Evolutionary conservation across 257 asterid genomes (phyloP), one percentile per base, ranked within the genome.

Genomic region (Rhazya stricta): DNA sequence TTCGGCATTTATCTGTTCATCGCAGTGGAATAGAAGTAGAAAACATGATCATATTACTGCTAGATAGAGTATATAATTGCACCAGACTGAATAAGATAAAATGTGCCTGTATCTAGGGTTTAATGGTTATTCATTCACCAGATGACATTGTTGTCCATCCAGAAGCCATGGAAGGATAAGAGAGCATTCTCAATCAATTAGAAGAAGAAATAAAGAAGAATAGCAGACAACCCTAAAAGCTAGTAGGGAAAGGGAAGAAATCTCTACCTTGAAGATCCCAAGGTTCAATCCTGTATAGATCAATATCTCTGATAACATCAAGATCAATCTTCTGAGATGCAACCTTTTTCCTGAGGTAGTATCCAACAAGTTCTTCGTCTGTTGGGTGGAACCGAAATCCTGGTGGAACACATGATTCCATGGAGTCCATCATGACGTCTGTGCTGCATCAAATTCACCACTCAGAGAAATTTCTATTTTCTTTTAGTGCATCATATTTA

Each of bases 381-480:
- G 93, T 90, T 10, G 96, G 96, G 76, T 90, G 96, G 71, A 90
- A 90, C 39, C 96, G 83, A 76, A 90, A 90, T 41, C 96, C 96
- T 11, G 93, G 96, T 23, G 97, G 97, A 53, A 91, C 94, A 16
- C 94, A 88, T 46, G 87, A 78, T 81, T 85, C 91, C 30, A 82
- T 73, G 30, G 85, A 41, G n/a, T 85, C 88, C 89, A 82, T 85
- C 79, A 77, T 69, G 76, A 41, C 16, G 57, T 6, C 37, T 76
- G 54, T 11, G 79, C 86, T 83, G 80, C 89, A 84, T 84, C 73
- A 82, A 87, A 81, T 84, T 84, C 91, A 85, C 68, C 81, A 82
- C 82, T 86, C 68, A 56, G 15, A 32, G 5, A 39, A 18, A 19
- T 19, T 32, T 36, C 23, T 36, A 11, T 39, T 21, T 27, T 37